A percentile compares a stretch with the other conserved stretches of the same genome.
Conservation (phyloP, 2,329 filamentous ascomycete species). For the Ascosphaera pollenicola region DNA sequence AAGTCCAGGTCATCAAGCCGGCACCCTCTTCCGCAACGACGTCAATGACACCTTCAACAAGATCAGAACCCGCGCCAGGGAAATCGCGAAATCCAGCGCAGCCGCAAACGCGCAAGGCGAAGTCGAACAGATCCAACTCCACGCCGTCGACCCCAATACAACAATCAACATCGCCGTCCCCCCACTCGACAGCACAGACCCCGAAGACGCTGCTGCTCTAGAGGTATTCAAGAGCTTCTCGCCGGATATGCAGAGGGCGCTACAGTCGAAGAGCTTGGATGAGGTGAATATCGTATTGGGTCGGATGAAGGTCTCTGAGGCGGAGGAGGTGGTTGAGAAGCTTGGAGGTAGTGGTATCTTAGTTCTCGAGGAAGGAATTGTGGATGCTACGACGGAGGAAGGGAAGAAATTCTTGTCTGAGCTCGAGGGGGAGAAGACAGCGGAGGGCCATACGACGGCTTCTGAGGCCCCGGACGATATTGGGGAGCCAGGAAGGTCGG, state of each 20-base stretch:
- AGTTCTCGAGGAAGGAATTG: constrained; percentile 77
- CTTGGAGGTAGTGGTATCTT: constrained; percentile 70
- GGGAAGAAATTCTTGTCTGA: constrained; percentile 58
- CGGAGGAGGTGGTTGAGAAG: constrained; percentile 63
- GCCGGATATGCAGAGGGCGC: constrained; percentile 55
- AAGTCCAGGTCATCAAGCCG: constrained; percentile 70
- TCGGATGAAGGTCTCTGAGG: constrained; percentile 71
- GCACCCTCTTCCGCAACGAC: constrained; percentile 79
- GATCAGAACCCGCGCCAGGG: constrained; percentile 54
- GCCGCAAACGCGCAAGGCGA: constrained; percentile 33
- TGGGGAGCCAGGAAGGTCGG: constrained; percentile 28
- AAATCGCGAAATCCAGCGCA: constrained; percentile 42
- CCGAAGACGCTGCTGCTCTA: constrained; percentile 37
- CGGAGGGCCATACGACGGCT: constrained; percentile 30
- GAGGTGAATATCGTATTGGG: constrained; percentile 72
- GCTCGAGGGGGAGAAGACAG: constrained; percentile 36
- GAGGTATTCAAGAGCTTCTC: constrained; percentile 67
- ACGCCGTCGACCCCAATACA: constrained; percentile 83
- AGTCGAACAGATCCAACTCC: constrained; percentile 91
- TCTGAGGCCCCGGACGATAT: constrained; percentile 25
- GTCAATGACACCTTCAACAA: constrained; percentile 69
- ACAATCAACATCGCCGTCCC: constrained; percentile 78
- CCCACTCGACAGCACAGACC: constrained; percentile 41
- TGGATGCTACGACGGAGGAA: constrained; percentile 82
- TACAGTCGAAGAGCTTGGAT: constrained; percentile 77